Conservation (phyloP, 805 yeast species). For the Candida fluviatilis region DNA sequence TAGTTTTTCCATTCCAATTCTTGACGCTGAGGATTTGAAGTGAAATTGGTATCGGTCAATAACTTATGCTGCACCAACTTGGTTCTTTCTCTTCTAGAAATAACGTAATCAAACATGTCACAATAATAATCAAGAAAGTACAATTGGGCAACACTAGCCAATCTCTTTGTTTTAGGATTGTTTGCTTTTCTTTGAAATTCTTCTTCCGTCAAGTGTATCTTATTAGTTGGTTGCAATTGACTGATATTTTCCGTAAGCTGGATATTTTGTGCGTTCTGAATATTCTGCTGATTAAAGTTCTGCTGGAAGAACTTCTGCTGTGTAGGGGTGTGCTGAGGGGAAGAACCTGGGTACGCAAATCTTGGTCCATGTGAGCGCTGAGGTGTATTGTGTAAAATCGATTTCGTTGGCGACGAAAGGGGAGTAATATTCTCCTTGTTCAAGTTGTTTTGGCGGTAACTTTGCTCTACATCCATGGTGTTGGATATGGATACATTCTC, state of each 20-base stretch:
- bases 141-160: constrained; percentile 89
- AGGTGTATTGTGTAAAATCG: constrained; percentile 31
- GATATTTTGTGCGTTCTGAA: constrained; percentile 11
- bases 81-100: constrained; percentile 80
- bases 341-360: constrained; percentile 6
- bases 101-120: constrained; percentile 90
- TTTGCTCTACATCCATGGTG: constrained; percentile 38
- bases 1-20: constrained; percentile 68
- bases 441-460: constrained; percentile 16
- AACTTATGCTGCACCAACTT: constrained; percentile 61
- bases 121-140: constrained; percentile 94
- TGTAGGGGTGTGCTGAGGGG: constrained; percentile 2
- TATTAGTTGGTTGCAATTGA: constrained; percentile 26
- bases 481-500: constrained; percentile 38
- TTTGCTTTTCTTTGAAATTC: constrained; percentile 59
- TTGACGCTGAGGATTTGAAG: constrained; percentile 27
- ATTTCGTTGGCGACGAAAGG: constrained; percentile 29
- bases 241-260: constrained; percentile 23
- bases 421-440: constrained; percentile 39
- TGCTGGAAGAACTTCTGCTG: constrained; percentile 11
- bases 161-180: constrained; percentile 72
- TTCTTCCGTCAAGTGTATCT: constrained; percentile 17
- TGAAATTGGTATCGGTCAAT: constrained; percentile 45
- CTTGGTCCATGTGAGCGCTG: constrained; percentile 5
- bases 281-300: constrained; percentile 1